Evolutionary conservation across 2,329 filamentous ascomycete species (phyloP), one percentile per base, ranked within the genome.

Genomic region (Teratosphaeria nubilosa): DNA sequence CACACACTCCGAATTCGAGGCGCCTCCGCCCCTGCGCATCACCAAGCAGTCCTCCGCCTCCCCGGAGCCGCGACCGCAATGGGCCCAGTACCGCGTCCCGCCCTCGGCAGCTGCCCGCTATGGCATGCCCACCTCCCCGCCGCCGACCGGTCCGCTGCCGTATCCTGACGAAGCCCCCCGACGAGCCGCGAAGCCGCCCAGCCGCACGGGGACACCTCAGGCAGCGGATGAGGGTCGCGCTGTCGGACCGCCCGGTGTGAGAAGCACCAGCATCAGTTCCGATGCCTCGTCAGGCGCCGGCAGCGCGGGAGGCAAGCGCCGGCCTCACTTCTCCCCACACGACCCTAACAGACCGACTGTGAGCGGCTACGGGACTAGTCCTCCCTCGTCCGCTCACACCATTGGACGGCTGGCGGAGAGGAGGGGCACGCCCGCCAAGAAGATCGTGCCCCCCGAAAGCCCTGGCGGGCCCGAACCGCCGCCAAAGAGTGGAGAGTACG

Each of bases 361-460:
- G 20, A 72, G 73, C 34, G 76, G 77, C 25, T 80, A 79, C 64
- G 76, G 71, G 22, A 68, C 66, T 27, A 63, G 66, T 22, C 69
- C 71, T 60, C 32, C 53, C 22, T 30, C 51, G 20, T 70, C 62
- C 62, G 69, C 56, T 1, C 53, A 58, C 14, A 50, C 58, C 63
- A 69, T 14, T 61, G 72, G 83, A 51, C 82, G 83, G 54, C 78
- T 96, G 59, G 90, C 90, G 20, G 90, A 96, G 76, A 81, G 91
- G 64, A 83, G 91, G 68, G 89, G 88, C 25, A 86, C 87, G n/a
- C 85, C 81, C 7, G 89, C 90, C 25, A 91, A 90, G 69, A 69
- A 64, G 56, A 87, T 90, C 53, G 78, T 96, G 54, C 87, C 90
- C 58, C 87, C 90, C 58, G 90, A 91, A 62, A 91, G 91, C 1